Conservation (phyloP, 768 basidiomycete species). For the Naganishia antarctica region DNA sequence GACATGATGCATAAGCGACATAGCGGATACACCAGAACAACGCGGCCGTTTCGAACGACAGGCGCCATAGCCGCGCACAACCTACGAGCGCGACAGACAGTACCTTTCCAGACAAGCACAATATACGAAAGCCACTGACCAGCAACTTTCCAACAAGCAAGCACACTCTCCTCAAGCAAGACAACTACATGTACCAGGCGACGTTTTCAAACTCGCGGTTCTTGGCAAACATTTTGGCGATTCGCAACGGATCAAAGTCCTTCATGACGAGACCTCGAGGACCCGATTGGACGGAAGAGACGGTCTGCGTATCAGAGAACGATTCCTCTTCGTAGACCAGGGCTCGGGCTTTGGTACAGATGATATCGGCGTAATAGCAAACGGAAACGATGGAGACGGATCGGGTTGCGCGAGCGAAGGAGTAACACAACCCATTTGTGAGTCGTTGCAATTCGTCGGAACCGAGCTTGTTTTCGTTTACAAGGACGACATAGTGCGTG, state of each 20-base stretch:
- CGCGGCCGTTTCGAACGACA: too few relatives aligned
- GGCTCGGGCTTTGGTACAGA: constrained; percentile 44
- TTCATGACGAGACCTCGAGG: constrained; percentile 2
- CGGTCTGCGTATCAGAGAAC: constrained; percentile 11
- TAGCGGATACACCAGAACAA: too few relatives aligned
- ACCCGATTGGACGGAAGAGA: neutral
- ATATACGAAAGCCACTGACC: too few relatives aligned
- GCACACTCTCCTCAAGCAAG: too few relatives aligned
- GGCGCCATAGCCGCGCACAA: too few relatives aligned
- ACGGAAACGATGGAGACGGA: constrained; percentile 47
- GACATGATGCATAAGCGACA: too few relatives aligned
- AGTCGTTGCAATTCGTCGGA: constrained; percentile 39
- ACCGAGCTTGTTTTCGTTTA: constrained; percentile 42
- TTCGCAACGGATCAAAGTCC: constrained; percentile 7
- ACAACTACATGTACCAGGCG: constrained; percentile 20
- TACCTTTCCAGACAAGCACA: too few relatives aligned
- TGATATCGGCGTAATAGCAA: constrained; percentile 46
- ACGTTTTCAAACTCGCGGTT: constrained; percentile 18
- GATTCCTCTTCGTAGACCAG: constrained; percentile 38
- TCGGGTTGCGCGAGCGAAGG: constrained; percentile 45
- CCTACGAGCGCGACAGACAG: too few relatives aligned
- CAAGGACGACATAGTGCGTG: constrained; percentile 45
- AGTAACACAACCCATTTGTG: constrained; percentile 41
- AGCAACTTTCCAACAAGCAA: too few relatives aligned
- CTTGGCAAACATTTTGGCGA: constrained; percentile 15